phyloP scores from a whole-genome alignment of 2,329 filamentous ascomycete genomes.

The Talaromyces verruculosus region DNA sequence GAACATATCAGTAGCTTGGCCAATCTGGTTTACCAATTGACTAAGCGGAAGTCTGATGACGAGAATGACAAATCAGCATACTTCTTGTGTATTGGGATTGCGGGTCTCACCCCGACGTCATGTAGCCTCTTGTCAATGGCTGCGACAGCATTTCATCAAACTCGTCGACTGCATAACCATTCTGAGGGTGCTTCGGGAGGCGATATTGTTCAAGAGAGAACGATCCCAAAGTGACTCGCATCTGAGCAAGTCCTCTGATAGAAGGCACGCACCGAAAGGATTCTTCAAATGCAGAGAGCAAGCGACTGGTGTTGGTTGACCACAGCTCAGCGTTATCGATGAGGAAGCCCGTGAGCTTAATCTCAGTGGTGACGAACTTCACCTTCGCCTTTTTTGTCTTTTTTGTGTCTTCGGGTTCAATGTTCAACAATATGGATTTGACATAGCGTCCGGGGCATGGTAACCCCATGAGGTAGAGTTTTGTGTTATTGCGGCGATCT shows the following conservation, averaged over 20 bases:
- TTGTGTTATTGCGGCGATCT: constrained; percentile 29
- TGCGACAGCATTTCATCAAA: constrained; percentile 44
- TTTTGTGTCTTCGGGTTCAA: background rate
- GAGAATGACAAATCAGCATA: background rate
- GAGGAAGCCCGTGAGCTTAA: background rate
- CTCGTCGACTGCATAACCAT: constrained; percentile 38
- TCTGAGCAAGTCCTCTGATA: constrained; percentile 39
- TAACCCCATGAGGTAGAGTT: constrained; percentile 37
- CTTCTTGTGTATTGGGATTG: background rate
- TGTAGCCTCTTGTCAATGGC: constrained; percentile 37
- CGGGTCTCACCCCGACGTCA: constrained; percentile 39
- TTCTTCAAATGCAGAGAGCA: constrained; percentile 33
- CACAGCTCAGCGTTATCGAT: constrained; percentile 7
- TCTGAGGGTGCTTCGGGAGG: constrained; percentile 28
- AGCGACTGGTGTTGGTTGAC: constrained; percentile 33
- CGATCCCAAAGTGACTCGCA: constrained; percentile 46
- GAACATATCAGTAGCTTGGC: constrained; percentile 31
- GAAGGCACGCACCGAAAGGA: constrained; percentile 35
- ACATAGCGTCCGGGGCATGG: constrained; percentile 25
- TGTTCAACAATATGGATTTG: background rate
- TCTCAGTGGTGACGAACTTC: constrained; percentile 5
- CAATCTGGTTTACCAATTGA: constrained; percentile 32
- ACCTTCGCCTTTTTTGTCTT: background rate
- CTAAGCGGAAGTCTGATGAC: background rate
- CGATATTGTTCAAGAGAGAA: constrained; percentile 42